Percentiles rank a stretch among this genome's conserved stretches.
phyloP scores from a whole-genome alignment of 2,329 filamentous ascomycete species.

The Venturia oleaginea region DNA sequence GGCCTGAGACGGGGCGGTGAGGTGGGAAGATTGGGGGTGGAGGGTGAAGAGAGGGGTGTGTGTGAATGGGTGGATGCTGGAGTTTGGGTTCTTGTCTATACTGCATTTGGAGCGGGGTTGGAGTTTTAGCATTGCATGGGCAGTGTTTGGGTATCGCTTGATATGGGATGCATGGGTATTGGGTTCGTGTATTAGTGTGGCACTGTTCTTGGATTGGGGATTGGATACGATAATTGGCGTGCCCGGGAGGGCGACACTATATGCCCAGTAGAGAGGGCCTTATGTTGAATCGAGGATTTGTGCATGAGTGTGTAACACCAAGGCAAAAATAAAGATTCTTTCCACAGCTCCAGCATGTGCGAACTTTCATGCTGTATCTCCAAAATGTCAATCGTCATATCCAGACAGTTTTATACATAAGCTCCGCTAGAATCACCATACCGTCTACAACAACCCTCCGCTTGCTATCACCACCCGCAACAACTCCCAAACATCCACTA shows the following conservation, averaged over 20 bases:
- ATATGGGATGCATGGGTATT: background rate
- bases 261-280: no score
- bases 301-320: no score
- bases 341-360: no score
- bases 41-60: background rate
- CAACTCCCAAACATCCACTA: slow-evolving; percentile 18
- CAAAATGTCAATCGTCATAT: background rate
- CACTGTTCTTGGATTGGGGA: background rate
- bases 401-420: background rate
- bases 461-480: slow-evolving; percentile 17
- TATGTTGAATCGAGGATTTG: no score
- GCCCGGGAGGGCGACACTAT: background rate
- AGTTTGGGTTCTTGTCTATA: background rate
- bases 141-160: background rate
- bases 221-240: background rate
- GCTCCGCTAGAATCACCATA: background rate
- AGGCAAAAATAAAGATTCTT: no score
- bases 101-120: background rate
- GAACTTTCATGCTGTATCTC: background rate
- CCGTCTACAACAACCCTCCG: background rate
- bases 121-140: background rate
- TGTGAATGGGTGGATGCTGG: background rate
- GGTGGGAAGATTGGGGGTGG: background rate
- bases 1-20: background rate
- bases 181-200: background rate